phyloP scores from a whole-genome alignment of 139 green algal species.

The Ettlia oleoabundans region DNA sequence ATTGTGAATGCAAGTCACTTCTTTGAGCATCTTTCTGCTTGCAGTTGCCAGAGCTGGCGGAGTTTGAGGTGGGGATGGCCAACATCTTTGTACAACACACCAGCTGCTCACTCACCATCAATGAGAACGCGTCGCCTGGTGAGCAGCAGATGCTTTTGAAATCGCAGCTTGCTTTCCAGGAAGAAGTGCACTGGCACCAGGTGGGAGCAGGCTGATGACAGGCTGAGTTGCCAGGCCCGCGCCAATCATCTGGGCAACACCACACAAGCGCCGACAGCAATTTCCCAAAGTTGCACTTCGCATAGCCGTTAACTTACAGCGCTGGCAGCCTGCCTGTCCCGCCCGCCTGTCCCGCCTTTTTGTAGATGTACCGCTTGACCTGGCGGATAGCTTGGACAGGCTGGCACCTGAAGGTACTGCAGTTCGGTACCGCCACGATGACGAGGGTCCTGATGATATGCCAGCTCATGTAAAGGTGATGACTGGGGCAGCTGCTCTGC shows the following conservation, averaged over 20 bases:
- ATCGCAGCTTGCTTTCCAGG: background rate
- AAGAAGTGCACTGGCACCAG: too few relatives aligned
- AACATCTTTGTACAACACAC: constrained; percentile 86
- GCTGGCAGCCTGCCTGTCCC: too few relatives aligned
- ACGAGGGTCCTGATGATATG: constrained; percentile 86
- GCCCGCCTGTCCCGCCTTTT: background rate
- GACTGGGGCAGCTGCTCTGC: background rate
- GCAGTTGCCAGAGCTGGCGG: constrained; percentile 38
- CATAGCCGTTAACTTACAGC: background rate
- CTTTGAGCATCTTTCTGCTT: background rate
- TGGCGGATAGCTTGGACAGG: constrained; percentile 76
- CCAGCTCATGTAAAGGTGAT: constrained; percentile 40
- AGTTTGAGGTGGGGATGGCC: constrained; percentile 73
- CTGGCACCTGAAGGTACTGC: constrained; percentile 71
- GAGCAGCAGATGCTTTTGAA: constrained; percentile 26
- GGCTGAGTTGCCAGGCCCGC: too few relatives aligned
- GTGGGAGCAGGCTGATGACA: too few relatives aligned
- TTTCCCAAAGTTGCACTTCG: too few relatives aligned
- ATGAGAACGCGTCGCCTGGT: constrained; percentile 73
- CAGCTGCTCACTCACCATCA: constrained; percentile 74
- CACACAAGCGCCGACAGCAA: too few relatives aligned
- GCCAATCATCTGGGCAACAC: too few relatives aligned
- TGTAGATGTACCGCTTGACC: constrained; percentile 64
- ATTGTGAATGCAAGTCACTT: too few relatives aligned
- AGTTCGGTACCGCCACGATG: constrained; percentile 70